Conservation (phyloP, 2,329 filamentous ascomycete genomes). For the Fusarium sp. region DNA sequence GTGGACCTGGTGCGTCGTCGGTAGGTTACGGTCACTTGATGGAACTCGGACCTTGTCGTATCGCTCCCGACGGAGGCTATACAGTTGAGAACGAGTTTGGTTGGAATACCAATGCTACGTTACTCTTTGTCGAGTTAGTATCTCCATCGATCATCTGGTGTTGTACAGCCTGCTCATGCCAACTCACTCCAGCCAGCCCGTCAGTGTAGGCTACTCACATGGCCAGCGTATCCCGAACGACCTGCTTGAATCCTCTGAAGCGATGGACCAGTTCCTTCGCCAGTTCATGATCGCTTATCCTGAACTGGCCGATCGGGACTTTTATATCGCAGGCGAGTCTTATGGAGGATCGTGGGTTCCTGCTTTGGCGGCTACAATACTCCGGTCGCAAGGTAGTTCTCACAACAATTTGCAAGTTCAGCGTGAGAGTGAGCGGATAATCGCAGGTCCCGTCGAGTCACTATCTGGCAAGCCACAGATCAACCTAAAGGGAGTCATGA, state of each 20-base stretch:
- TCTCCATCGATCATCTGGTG: not conserved
- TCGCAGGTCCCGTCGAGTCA: not conserved
- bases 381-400: not conserved
- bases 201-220: not conserved
- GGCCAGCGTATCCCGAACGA: not conserved
- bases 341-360: conserved; percentile 10
- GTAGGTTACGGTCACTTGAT: conserved; percentile 13
- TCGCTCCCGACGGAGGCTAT: conserved; percentile 11
- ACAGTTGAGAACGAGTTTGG: conserved; percentile 18
- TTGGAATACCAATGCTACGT: conserved; percentile 17
- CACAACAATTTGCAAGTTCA: not conserved
- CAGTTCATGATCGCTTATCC: conserved; percentile 15
- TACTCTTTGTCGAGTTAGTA: conserved; percentile 21
- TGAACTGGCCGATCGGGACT: not conserved
- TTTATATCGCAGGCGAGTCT: conserved; percentile 6
- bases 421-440: not conserved
- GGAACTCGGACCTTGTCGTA: conserved; percentile 22
- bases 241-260: conserved; percentile 1
- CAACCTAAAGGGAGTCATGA: not conserved
- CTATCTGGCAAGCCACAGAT: not conserved
- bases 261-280: conserved; percentile 14
- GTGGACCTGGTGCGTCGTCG: conserved; percentile 18
- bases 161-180: not conserved
- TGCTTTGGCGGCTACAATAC: not conserved
- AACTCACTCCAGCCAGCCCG: not conserved